Conservation (phyloP, 768 basidiomycete genomes). For the Tulasnella sp. region DNA sequence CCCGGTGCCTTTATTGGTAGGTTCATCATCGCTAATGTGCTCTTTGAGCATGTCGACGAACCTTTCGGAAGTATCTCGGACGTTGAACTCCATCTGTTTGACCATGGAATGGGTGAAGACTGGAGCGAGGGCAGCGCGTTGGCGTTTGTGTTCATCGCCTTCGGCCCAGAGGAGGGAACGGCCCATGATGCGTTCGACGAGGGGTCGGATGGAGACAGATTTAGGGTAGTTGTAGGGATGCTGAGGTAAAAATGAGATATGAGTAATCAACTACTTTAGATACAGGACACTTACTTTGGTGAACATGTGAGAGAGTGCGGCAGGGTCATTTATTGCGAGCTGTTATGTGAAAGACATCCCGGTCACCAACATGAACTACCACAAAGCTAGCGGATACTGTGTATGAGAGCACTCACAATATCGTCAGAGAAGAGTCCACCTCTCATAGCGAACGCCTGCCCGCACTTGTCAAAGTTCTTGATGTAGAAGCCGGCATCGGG, state of each 20-base stretch:
- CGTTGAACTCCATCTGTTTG: conserved; percentile 7
- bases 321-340: conserved; percentile 22
- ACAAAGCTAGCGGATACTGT: too few relatives aligned
- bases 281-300: neutral
- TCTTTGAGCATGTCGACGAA: neutral
- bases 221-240: neutral
- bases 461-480: conserved; percentile 10
- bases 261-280: too few relatives aligned
- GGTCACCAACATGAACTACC: too few relatives aligned
- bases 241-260: neutral
- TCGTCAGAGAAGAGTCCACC: conserved; percentile 2
- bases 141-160: conserved; percentile 30
- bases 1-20: neutral
- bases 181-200: conserved; percentile 29
- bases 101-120: conserved; percentile 20
- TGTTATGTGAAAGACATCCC: neutral
- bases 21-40: neutral
- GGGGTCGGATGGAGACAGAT: conserved; percentile 27
- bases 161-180: conserved; percentile 32
- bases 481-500: conserved; percentile 18
- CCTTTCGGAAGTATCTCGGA: conserved; percentile 12
- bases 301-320: conserved; percentile 21
- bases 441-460: conserved; percentile 10
- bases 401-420: too few relatives aligned
- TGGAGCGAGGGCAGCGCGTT: conserved; percentile 21